Evolutionary conservation across 306 rosid species (phyloP), one percentile per base, ranked within the genome.

Genomic region (Vigna reflexopilosa): DNA sequence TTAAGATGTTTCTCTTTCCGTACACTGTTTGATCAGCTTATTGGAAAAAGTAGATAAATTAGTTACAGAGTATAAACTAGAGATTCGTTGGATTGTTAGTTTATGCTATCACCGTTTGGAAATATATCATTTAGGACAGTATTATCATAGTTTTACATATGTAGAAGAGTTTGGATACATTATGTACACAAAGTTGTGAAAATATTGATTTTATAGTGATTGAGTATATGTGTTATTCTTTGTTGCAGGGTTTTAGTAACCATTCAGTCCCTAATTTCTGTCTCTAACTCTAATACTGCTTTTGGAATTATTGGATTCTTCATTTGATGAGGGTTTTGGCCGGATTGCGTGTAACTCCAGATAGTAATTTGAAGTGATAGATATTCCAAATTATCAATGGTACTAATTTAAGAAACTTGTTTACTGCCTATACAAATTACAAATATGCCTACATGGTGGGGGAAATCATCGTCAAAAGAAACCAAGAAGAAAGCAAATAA

Each of bases 361-460:
- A 67, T 70, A 54, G 63, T 47, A 65, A 58, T 73, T 48, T 77
- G 50, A 38, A 63, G 15, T 79, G 81, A 61, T 63, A 62, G 47
- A 62, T 51, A 69, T 76, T 58, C 71, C 66, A 19, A 65, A 69
- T 83, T 67, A 72, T 32, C 73, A 50, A 83, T 66, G 85, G 71
- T 49, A 64, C 50, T 49, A 19, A 67, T 77, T 70, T 68, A 56
- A 61, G 68, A 55, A 58, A 42, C 57, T 67, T 56, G 56, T 17
- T 71, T 56, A 26, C 81, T 65, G 51, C 67, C 16, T 74, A 51
- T 77, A 77, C 48, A 77, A 61, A 44, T 73, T 67, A 79, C 77
- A 42, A 87, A 84, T 71, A 93, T 93, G 98, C 98, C 80, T 86
- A 72, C 97, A 56, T 93, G 97, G 98, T 91, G 97, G 97, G 92